Evolutionary conservation across 495 filamentous ascomycete genomes (phyloP).

Genomic region (Neurospora sp.): DNA sequence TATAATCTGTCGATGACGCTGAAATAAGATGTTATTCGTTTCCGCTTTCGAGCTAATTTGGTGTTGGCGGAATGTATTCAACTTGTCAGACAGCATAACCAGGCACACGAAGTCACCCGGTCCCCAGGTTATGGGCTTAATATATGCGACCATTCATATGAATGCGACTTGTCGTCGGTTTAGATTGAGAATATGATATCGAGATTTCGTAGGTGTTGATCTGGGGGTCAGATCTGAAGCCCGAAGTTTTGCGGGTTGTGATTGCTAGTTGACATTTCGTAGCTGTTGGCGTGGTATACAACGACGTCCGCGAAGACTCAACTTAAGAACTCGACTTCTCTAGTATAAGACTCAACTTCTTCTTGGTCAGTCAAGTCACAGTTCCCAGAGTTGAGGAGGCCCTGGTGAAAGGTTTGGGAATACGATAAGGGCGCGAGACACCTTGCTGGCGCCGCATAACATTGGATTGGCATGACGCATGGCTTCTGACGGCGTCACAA

Average conservation of each 20-base stretch:
- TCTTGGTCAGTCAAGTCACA: background rate
- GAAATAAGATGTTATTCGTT: background rate
- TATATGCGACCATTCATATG: background rate
- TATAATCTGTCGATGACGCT: background rate
- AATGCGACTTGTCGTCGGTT: background rate
- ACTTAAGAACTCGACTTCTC: too few species aligned
- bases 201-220: background rate
- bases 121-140: background rate
- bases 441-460: background rate
- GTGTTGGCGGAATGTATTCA: background rate
- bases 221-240: background rate
- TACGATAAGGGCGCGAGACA: background rate
- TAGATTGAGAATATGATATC: background rate
- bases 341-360: background rate
- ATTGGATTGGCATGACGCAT: background rate
- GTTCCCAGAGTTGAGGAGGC: background rate
- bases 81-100: background rate
- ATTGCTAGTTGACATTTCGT: background rate
- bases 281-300: background rate
- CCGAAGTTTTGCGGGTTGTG: background rate
- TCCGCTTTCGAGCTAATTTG: background rate
- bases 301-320: background rate
- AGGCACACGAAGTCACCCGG: background rate
- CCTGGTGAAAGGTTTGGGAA: background rate
- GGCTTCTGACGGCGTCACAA: background rate